A percentile compares a stretch with the other conserved stretches of the same genome.
Evolutionary conservation across 2,329 filamentous ascomycete genomes (phyloP).

Genomic region (Hypoxylon sp.): DNA sequence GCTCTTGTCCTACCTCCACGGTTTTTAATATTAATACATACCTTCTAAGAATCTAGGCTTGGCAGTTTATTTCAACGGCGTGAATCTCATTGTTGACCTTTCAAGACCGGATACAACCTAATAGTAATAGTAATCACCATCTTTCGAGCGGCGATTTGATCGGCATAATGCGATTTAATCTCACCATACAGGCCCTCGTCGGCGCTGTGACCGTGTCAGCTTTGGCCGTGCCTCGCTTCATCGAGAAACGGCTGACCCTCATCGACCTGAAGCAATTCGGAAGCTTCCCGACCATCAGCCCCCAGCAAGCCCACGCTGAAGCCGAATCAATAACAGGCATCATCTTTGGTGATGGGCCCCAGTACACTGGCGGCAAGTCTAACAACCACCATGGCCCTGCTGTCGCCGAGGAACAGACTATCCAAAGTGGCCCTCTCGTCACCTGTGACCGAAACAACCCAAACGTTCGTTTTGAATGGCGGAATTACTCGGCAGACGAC

Average conservation of each 20-base stretch:
- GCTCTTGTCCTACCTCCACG: slow-evolving; percentile 16
- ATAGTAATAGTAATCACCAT: slow-evolving; percentile 43
- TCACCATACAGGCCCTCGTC: slow-evolving; percentile 49
- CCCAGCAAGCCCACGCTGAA: slow-evolving; percentile 48
- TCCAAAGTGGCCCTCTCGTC: slow-evolving; percentile 24
- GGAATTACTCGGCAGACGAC: slow-evolving; percentile 51
- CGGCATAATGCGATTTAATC: slow-evolving; percentile 49
- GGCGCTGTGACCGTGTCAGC: slow-evolving; percentile 51
- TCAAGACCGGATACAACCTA: slow-evolving; percentile 20
- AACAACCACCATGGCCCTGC: slow-evolving; percentile 26
- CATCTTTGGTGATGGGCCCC: slow-evolving; percentile 40
- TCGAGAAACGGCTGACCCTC: slow-evolving; percentile 42
- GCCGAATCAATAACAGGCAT: slow-evolving; percentile 38
- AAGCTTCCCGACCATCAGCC: slow-evolving; percentile 51
- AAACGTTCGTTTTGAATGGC: slow-evolving; percentile 53
- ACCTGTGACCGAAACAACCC: slow-evolving; percentile 51
- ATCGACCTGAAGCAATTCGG: slow-evolving; percentile 51
- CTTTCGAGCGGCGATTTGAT: slow-evolving; percentile 21
- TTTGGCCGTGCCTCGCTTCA: slow-evolving; percentile 42
- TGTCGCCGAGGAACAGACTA: slow-evolving; percentile 25
- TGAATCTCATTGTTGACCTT: slow-evolving; percentile 31
- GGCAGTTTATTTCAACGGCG: slow-evolving; percentile 32
- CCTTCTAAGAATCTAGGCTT: slow-evolving; percentile 28
- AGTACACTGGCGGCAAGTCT: slow-evolving; percentile 20
- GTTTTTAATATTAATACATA: slow-evolving; percentile 28